Conservation (phyloP, 257 asterid genomes). For the Ocimum tenuiflorum region DNA sequence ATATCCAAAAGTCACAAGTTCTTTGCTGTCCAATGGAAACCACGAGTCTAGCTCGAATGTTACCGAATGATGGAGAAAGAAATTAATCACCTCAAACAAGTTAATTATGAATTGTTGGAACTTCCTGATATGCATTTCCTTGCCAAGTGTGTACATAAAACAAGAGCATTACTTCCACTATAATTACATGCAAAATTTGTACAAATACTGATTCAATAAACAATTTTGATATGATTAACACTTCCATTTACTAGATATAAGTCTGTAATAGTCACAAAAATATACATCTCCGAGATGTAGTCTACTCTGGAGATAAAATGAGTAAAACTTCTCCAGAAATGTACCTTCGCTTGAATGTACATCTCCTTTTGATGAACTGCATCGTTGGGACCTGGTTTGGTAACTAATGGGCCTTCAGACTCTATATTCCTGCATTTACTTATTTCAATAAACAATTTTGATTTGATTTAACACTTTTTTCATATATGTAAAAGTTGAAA, state of each 20-base stretch:
- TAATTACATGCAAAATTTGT: neutral
- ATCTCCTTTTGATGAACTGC: slow-evolving; percentile 59
- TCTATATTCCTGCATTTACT: slow-evolving; percentile 32
- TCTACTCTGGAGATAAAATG: slow-evolving; percentile 3
- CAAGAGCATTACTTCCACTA: neutral
- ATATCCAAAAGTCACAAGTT: neutral
- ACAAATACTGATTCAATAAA: no score
- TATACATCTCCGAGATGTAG: neutral
- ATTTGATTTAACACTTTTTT: neutral
- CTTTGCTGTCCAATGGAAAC: neutral
- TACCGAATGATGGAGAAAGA: neutral
- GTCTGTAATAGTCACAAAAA: neutral
- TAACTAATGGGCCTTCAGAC: slow-evolving; percentile 36
- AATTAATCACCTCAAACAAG: neutral
- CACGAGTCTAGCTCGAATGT: slow-evolving; percentile 1
- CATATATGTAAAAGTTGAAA: slow-evolving; percentile 8
- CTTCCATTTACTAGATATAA: no score
- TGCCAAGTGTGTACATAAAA: neutral
- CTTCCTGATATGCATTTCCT: neutral
- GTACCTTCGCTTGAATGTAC: slow-evolving; percentile 87
- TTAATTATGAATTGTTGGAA: neutral
- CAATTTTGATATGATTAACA: no score
- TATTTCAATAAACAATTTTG: slow-evolving; percentile 11
- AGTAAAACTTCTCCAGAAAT: slow-evolving; percentile 4
- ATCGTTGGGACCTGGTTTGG: slow-evolving; percentile 69